Base-by-base conservation (phyloP, 495 filamentous ascomycete species). In the Aspergillus cavernicola region DNA sequence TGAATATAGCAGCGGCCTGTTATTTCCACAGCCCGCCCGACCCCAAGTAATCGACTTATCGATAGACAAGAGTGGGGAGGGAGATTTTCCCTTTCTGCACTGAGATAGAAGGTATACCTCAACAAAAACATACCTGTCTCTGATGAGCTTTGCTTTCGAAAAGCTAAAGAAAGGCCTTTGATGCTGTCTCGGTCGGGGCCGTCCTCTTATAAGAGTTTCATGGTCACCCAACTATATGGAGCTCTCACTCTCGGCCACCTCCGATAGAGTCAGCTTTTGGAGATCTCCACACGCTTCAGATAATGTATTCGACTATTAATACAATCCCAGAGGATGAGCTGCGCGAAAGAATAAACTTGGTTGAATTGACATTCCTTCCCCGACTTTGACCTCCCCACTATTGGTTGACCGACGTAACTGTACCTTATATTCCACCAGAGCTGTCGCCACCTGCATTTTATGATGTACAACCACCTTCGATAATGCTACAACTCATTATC, bases 301-400 rank as follows among this genome's bases (percentile, higher is more conserved):
- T 40, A 22, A 40, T 40, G 18, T 6, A 38, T 18, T 16, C 7
- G 13, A 18, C 36, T 2, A 38, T n/a, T 38, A 38, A 7, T 38
- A 38, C 36, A 38, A 38, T 16, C 7, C 13, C 36, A 38, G 36
- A 9, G 5, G 36, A 38, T 16, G 13, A 9, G 36, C 16, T 9
- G 9, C 36, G 36, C 36, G 36, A 38, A 6, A n/a, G 13, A 38
- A 16, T 38, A 26, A 35, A 26, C 39, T 15, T 52, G 50, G 38
- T 44, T 26, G 18, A 43, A n/a, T n/a, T n/a, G n/a, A n/a, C n/a
- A n/a, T n/a, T n/a, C n/a, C 20, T 42, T 33, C 49, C 49, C 49
- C 50, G 23, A 53, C 40, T 31, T 45, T 39, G 40, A n/a, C 42
- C 32, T 46, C 51, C 51, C 41, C 52, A 54, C 52, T 47, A 47